Evolutionary conservation across 2,329 filamentous ascomycete genomes (phyloP).

Genomic region (Exophiala sp.): DNA sequence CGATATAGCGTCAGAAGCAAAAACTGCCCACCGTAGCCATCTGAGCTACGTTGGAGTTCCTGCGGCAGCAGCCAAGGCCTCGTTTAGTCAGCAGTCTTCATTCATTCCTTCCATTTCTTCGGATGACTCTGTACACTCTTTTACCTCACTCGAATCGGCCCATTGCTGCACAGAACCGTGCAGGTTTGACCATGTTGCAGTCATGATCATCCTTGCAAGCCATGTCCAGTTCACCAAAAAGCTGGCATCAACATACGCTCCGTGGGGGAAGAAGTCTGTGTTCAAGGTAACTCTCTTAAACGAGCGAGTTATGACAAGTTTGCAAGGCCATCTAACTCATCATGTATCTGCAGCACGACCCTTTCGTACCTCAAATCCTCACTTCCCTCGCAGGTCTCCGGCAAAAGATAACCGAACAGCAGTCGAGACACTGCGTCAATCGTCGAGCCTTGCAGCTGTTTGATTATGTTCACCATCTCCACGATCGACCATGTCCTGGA

Average conservation of each 20-base stretch:
- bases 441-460: slow-evolving; percentile 9
- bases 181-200: too few species aligned
- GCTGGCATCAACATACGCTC: too few species aligned
- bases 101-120: neutral
- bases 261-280: too few species aligned
- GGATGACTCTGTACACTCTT: neutral
- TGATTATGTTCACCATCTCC: slow-evolving; percentile 13
- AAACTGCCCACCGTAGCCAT: neutral
- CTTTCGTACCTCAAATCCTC: slow-evolving; percentile 6
- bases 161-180: too few species aligned
- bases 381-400: neutral
- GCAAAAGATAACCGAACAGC: slow-evolving; percentile 8
- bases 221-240: too few species aligned
- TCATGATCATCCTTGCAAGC: too few species aligned
- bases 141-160: too few species aligned
- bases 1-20: neutral
- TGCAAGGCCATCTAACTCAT: slow-evolving; percentile 9
- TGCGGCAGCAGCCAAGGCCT: too few species aligned
- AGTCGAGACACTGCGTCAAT: slow-evolving; percentile 11
- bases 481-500: slow-evolving; percentile 11
- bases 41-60: neutral
- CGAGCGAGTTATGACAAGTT: neutral
- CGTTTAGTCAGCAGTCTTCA: neutral
- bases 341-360: slow-evolving; percentile 7
- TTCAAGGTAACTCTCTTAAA: neutral